Evolutionary conservation across 2,329 filamentous ascomycete genomes (phyloP).

Genomic region (Penicillium sp.): DNA sequence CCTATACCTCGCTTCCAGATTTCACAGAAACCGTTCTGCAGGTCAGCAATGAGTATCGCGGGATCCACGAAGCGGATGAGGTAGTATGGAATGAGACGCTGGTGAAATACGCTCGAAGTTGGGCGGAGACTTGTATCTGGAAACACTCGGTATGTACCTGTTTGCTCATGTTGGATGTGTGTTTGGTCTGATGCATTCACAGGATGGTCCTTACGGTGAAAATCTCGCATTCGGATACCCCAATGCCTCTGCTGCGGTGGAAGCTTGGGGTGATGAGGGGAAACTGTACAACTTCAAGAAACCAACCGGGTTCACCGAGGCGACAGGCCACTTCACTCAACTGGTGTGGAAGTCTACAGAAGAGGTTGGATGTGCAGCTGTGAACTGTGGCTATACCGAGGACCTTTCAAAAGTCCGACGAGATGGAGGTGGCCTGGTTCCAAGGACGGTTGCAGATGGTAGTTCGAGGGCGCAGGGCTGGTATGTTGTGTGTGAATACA

Average conservation of each 20-base stretch:
- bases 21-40: constrained; percentile 60
- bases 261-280: constrained; percentile 65
- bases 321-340: constrained; percentile 71
- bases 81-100: constrained; percentile 67
- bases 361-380: constrained; percentile 57
- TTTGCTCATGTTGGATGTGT: background rate
- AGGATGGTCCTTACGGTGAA: constrained; percentile 67
- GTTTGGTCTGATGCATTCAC: background rate
- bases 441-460: constrained; percentile 7
- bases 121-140: constrained; percentile 47
- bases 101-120: constrained; percentile 55
- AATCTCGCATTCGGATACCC: constrained; percentile 69
- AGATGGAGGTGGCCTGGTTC: background rate
- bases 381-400: constrained; percentile 40
- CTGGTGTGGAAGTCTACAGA: constrained; percentile 67
- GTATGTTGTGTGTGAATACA: constrained; percentile 71
- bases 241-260: constrained; percentile 60
- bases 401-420: constrained; percentile 22
- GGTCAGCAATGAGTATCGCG: constrained; percentile 66
- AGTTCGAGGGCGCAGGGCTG: constrained; percentile 50
- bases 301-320: constrained; percentile 55
- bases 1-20: constrained; percentile 43
- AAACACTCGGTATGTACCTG: constrained; percentile 37
- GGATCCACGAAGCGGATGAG: constrained; percentile 58
- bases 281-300: constrained; percentile 58